Evolutionary conservation across 306 rosid genomes (phyloP).

Genomic region (Bauhinia variegata): DNA sequence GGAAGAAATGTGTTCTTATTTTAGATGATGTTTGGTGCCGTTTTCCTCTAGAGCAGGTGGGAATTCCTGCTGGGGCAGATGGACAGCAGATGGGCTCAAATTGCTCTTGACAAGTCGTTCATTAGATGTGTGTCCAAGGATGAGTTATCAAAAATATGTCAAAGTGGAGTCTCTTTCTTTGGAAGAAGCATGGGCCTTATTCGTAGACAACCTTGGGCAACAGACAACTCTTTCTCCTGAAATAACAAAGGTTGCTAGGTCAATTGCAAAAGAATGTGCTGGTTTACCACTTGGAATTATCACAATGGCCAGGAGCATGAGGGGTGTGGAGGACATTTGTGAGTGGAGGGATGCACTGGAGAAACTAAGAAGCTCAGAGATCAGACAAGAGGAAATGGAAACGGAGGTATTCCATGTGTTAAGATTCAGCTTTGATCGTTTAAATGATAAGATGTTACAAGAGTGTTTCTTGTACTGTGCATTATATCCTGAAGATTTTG

Average conservation of each 20-base stretch:
- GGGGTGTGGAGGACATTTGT: constrained; percentile 22
- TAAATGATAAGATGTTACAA: background rate
- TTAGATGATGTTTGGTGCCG: constrained; percentile 42
- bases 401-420: constrained; percentile 30
- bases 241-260: background rate
- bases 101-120: constrained; percentile 34
- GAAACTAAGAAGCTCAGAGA: constrained; percentile 16
- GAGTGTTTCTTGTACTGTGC: constrained; percentile 32
- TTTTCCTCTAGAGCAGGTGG: constrained; percentile 29
- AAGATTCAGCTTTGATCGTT: constrained; percentile 6
- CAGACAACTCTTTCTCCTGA: background rate
- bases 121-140: constrained; percentile 35
- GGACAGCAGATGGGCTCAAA: constrained; percentile 27
- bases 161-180: constrained; percentile 22
- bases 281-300: constrained; percentile 11
- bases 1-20: constrained; percentile 18
- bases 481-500: constrained; percentile 38
- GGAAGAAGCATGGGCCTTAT: constrained; percentile 30
- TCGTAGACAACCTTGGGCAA: constrained; percentile 13
- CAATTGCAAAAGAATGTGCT: constrained; percentile 7
- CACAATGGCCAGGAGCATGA: constrained; percentile 12
- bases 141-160: constrained; percentile 16
- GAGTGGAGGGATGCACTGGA: constrained; percentile 30
- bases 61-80: constrained; percentile 6
- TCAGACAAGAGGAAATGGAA: constrained; percentile 34